Conservation (phyloP, 495 filamentous ascomycete genomes). For the Daldinia concentrica region DNA sequence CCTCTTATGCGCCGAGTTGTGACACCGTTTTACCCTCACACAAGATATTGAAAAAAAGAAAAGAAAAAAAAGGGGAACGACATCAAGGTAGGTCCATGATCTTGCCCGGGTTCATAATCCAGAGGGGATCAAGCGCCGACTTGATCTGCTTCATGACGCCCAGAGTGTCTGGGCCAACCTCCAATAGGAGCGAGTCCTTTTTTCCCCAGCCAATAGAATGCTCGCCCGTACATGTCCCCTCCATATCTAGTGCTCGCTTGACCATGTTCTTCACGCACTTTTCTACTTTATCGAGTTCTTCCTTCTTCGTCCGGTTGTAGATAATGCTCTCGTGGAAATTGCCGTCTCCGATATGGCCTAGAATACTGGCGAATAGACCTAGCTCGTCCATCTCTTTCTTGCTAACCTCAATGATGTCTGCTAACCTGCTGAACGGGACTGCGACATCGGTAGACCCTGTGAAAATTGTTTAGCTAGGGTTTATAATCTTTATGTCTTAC, state of each 20-base stretch:
- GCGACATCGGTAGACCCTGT: slow-evolving; percentile 83
- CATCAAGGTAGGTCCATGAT: slow-evolving; percentile 73
- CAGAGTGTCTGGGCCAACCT: slow-evolving; percentile 84
- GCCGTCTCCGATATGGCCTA: slow-evolving; percentile 73
- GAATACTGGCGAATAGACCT: slow-evolving; percentile 83
- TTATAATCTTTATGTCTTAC: not conserved
- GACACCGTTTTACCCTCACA: slow-evolving; percentile 3
- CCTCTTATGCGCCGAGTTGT: slow-evolving; percentile 18
- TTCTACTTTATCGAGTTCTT: slow-evolving; percentile 76
- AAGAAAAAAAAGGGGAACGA: not conserved
- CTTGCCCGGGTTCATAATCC: slow-evolving; percentile 93
- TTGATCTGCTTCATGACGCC: slow-evolving; percentile 89
- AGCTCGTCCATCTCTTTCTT: slow-evolving; percentile 89
- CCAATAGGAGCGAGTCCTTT: slow-evolving; percentile 79
- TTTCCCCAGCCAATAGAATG: slow-evolving; percentile 91
- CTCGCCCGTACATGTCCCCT: slow-evolving; percentile 91
- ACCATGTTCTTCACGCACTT: slow-evolving; percentile 89
- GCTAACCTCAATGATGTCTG: slow-evolving; percentile 89
- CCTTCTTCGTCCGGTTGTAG: slow-evolving; percentile 73
- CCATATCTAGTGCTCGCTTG: slow-evolving; percentile 86
- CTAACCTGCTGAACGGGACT: slow-evolving; percentile 84
- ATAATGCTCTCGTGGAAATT: slow-evolving; percentile 94
- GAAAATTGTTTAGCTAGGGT: not conserved
- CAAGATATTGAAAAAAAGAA: not conserved
- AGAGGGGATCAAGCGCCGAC: slow-evolving; percentile 81